Base-by-base conservation (phyloP, 257 asterid genomes). In the Lycium barbarum region DNA sequence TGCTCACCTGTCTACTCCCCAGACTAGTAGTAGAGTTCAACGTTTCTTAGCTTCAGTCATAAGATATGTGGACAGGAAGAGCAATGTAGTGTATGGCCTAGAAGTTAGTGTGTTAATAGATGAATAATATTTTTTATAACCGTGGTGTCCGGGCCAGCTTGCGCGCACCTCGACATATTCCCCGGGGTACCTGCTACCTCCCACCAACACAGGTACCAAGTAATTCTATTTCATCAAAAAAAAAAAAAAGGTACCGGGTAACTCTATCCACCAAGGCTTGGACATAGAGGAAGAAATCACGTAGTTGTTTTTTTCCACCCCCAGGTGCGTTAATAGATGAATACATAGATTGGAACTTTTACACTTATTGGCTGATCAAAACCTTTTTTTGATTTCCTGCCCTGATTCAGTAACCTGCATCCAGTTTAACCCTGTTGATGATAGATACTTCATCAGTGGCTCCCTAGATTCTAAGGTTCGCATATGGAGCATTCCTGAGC, bases 381-480 rank as follows among this genome's bases (percentile, higher is more conserved):
- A 72, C 26, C 45, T 83, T 90, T 53, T 78, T 49, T 78, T 78
- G 81, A 74, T 74, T 78, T 78, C 26, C 53, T 91, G 83, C 85
- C 80, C 74, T 88, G 89, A 79, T 51, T 83, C 97, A 97, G 99
- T 97, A 72, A 97, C 99, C 67, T 95, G 99, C 89, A 97, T 97
- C 93, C 98, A 95, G 92, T 97, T 97, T 83, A 97, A 97, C 92
- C 99, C 99, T 72, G 96, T 93, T 83, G 99, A 95, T 85, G 99
- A 95, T 92, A 88, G 94, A 91, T 97, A 93, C 88, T 97, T 97
- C 94, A 95, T 97, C 91, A 97, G 99, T 82, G 99, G 99, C 84
- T 97, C 99, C 85, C 89, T 97, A 79, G 99, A 97, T 91, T 91
- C 95, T 73, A 95, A 97, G 95, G 99, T 97, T 82, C 97, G 99